Evolutionary conservation across 23 red algal genomes (phyloP).

Genomic region (Chondrus crispus): DNA sequence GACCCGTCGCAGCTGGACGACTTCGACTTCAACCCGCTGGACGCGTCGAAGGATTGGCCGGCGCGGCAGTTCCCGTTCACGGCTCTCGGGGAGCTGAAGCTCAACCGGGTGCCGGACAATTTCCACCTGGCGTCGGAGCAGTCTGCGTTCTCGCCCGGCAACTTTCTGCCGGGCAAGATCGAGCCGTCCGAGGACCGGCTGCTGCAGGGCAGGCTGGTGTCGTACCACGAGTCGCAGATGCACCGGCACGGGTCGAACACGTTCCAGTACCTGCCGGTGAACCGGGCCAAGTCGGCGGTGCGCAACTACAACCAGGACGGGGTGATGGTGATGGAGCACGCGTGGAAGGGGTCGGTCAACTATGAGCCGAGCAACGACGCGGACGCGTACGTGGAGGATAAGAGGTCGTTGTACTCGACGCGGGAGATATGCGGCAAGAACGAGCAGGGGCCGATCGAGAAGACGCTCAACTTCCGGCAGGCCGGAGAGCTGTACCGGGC

Average conservation of each 20-base stretch:
- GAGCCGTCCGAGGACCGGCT: conserved; percentile 50
- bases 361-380: not conserved
- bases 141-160: conserved; percentile 78
- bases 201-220: conserved; percentile 80
- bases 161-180: conserved; percentile 38
- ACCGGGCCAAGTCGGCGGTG: conserved; percentile 47
- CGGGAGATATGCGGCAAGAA: conserved; percentile 2
- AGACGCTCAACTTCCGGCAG: conserved; percentile 23
- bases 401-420: not conserved
- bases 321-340: conserved; percentile 9
- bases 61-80: conserved; percentile 31
- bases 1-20: not conserved
- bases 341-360: conserved; percentile 19
- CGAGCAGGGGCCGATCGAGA: not conserved
- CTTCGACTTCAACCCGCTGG: conserved; percentile 63
- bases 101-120: conserved; percentile 64
- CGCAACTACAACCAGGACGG: conserved; percentile 56
- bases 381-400: not conserved
- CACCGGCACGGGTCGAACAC: conserved; percentile 74
- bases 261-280: conserved; percentile 79
- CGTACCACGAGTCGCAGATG: conserved; percentile 75
- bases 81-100: conserved; percentile 60
- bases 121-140: conserved; percentile 78
- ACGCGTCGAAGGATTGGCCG: conserved; percentile 77
- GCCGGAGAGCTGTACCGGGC: conserved; percentile 11